Percentiles rank a stretch among this genome's conserved stretches.
These are phyloP conservation scores for Tolypocladium tropicale DNA, from an alignment of 2,329 filamentous ascomycete species.

Conservation along the genomic window DNA sequence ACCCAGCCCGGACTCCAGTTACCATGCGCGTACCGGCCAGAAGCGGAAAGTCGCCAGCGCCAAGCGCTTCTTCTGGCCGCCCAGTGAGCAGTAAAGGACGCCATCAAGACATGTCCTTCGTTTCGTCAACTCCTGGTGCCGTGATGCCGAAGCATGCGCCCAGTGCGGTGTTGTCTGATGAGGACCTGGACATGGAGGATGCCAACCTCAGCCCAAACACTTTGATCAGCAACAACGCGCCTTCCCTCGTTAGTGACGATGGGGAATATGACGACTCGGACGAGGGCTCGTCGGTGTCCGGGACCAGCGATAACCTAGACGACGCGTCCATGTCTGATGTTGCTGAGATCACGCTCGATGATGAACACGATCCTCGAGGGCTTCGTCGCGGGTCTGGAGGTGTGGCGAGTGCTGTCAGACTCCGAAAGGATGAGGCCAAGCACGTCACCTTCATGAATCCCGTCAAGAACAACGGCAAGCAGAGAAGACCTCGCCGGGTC, in stretches of 20 bases:
- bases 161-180: slow-evolving; percentile 22
- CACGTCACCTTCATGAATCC: slow-evolving; percentile 46
- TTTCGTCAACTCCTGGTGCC: slow-evolving; percentile 18
- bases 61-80: slow-evolving; percentile 28
- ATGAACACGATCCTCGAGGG: slow-evolving; percentile 39
- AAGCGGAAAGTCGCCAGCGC: slow-evolving; percentile 41
- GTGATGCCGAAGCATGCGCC: slow-evolving; percentile 11
- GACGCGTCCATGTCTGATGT: slow-evolving; percentile 51
- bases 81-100: slow-evolving; percentile 49
- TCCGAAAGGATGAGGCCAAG: slow-evolving; percentile 44
- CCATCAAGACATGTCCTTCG: slow-evolving; percentile 27
- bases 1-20: slow-evolving; percentile 24
- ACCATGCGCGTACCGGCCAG: slow-evolving; percentile 50
- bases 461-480: slow-evolving; percentile 30
- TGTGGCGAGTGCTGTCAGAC: slow-evolving; percentile 33
- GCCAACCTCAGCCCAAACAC: slow-evolving; percentile 60
- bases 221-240: slow-evolving; percentile 63
- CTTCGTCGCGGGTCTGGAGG: slow-evolving; percentile 33
- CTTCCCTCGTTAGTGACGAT: slow-evolving; percentile 71
- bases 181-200: slow-evolving; percentile 44
- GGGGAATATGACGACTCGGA: slow-evolving; percentile 68
- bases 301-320: slow-evolving; percentile 45
- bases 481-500: slow-evolving; percentile 18
- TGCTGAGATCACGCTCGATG: slow-evolving; percentile 51
- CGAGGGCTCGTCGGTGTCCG: slow-evolving; percentile 49